Conservation (phyloP, 2,329 filamentous ascomycete species). For the Fusarium sp. region DNA sequence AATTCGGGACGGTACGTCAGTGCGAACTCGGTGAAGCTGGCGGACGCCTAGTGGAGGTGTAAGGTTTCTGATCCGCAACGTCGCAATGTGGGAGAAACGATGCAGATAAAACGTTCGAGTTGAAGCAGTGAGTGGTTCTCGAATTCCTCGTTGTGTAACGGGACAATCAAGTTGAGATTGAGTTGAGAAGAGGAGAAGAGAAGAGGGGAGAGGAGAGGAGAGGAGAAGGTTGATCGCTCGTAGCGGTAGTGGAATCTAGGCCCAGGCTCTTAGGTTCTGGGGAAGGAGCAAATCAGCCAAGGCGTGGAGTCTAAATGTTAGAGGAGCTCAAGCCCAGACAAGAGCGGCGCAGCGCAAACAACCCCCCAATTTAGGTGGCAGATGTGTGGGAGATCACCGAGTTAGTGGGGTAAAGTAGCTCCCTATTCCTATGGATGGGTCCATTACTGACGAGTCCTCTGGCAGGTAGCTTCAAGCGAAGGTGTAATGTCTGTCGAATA, state of each 20-base stretch:
- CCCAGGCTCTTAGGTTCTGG: slow-evolving; percentile 25
- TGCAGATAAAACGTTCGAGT: background rate
- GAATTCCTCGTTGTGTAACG: slow-evolving; percentile 23
- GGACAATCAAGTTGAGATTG: slow-evolving; percentile 31
- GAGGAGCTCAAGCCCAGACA: slow-evolving; percentile 30
- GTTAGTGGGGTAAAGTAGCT: slow-evolving; percentile 24
- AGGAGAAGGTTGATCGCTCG: slow-evolving; percentile 28
- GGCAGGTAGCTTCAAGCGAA: background rate
- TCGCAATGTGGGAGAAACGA: slow-evolving; percentile 12
- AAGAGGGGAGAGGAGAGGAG: slow-evolving; percentile 42
- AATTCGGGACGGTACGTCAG: slow-evolving; percentile 37
- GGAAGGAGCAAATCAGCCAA: slow-evolving; percentile 24
- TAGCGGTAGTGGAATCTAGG: slow-evolving; percentile 31
- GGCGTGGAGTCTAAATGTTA: slow-evolving; percentile 38
- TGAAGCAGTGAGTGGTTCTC: slow-evolving; percentile 8
- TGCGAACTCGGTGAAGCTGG: slow-evolving; percentile 38
- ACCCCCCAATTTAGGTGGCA: slow-evolving; percentile 21
- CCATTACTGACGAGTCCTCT: background rate
- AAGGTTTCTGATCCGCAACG: slow-evolving; percentile 18
- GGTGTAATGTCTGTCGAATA: background rate
- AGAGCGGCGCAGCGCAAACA: slow-evolving; percentile 26
- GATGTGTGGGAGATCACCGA: slow-evolving; percentile 29
- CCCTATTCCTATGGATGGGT: background rate
- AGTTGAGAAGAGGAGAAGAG: slow-evolving; percentile 4
- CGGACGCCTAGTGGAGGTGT: slow-evolving; percentile 18